phyloP scores from a whole-genome alignment of 805 yeast species.

The Starmerella ratchasimensis region DNA sequence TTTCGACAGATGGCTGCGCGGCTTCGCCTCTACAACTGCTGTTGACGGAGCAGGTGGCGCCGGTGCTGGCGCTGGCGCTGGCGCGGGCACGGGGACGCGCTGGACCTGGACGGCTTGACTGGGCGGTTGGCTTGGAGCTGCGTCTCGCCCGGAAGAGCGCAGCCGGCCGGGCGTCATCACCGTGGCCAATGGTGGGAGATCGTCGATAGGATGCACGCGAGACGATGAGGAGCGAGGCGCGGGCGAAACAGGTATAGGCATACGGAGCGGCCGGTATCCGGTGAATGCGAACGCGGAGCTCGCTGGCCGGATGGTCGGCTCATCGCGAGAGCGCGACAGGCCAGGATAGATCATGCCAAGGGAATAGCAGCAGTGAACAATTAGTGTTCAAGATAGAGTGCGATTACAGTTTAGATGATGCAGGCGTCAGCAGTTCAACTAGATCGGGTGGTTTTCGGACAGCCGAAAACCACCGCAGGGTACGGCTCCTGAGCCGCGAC shows the following conservation, averaged over 20 bases:
- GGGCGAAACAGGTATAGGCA: background rate
- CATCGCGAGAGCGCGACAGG: background rate
- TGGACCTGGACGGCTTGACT: background rate
- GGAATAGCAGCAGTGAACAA: background rate
- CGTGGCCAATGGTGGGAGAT: background rate
- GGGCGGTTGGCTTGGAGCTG: no score
- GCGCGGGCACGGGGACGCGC: background rate
- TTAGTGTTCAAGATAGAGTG: no score
- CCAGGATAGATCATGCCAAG: slow-evolving; percentile 6
- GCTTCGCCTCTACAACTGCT: background rate
- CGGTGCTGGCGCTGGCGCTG: background rate
- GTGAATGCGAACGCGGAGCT: no score
- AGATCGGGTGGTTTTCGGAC: no score
- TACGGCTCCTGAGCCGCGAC: no score
- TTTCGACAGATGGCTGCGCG: background rate
- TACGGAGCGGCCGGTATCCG: no score
- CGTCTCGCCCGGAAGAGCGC: no score
- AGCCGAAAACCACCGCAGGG: no score
- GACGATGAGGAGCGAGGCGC: background rate
- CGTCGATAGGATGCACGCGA: background rate
- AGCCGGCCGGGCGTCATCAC: no score
- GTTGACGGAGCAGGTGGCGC: background rate
- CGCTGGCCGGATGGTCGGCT: no score
- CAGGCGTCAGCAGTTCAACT: no score
- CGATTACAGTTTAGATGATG: no score